Evolutionary conservation across 1,139 yeast species (phyloP).

Genomic region (Zygosaccharomyces pseudobailii): DNA sequence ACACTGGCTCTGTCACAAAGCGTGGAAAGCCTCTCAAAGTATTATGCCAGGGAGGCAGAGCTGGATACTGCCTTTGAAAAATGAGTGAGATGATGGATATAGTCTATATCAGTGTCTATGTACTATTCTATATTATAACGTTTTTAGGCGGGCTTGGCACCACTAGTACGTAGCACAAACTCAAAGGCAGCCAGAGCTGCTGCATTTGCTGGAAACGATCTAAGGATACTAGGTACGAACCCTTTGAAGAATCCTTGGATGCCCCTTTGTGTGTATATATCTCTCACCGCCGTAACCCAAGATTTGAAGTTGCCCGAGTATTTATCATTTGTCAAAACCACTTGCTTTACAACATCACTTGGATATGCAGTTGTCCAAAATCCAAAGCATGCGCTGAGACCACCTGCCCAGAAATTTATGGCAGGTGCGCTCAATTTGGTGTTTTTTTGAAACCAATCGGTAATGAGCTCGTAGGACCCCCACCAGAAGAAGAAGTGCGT

Average conservation of each 20-base stretch:
- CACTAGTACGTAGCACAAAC: conserved; percentile 57
- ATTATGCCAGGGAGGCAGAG: conserved; percentile 18
- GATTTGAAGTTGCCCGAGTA: conserved; percentile 62
- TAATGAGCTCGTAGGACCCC: conserved; percentile 84
- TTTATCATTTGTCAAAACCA: conserved; percentile 76
- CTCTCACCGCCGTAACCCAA: conserved; percentile 69
- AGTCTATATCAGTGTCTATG: background rate
- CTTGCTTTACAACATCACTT: conserved; percentile 83
- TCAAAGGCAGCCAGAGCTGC: conserved; percentile 92
- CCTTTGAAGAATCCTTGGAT: conserved; percentile 73
- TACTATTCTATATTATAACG: background rate
- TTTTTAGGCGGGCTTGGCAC: conserved; percentile 19
- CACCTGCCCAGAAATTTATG: conserved; percentile 88
- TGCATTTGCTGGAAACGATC: conserved; percentile 87
- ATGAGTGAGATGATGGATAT: background rate
- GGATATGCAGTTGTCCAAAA: conserved; percentile 93
- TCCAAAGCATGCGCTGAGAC: conserved; percentile 60
- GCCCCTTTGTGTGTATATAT: conserved; percentile 59
- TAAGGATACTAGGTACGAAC: conserved; percentile 66
- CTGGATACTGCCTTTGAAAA: conserved; percentile 10
- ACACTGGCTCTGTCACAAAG: conserved; percentile 7
- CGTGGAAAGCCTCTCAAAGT: conserved; percentile 13
- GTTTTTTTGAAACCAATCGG: conserved; percentile 59
- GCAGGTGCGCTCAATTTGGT: conserved; percentile 63
- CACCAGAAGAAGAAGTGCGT: conserved; percentile 89